phyloP scores from a whole-genome alignment of 352 stramenopile genomes.

The Lagenidium giganteum region DNA sequence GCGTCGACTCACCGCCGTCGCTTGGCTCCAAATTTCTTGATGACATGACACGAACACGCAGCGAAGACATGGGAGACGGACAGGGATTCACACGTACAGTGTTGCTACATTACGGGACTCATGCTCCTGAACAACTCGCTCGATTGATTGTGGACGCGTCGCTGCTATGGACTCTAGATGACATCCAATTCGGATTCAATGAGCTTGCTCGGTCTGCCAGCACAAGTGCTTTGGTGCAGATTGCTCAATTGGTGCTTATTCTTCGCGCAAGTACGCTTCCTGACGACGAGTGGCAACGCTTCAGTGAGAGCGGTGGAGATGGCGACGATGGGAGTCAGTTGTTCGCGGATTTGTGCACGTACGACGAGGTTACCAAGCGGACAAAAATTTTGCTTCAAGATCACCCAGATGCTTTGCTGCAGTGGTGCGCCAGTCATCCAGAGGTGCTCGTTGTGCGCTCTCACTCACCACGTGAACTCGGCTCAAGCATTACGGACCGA shows the following conservation, averaged over 20 bases:
- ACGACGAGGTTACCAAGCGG: constrained; percentile 30
- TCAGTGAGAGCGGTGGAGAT: constrained; percentile 4
- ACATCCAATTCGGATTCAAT: constrained; percentile 62
- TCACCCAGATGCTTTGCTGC: constrained; percentile 41
- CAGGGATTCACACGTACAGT: constrained; percentile 56
- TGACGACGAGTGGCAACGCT: constrained; percentile 21
- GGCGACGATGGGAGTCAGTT: no score
- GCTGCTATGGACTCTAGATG: constrained; percentile 61
- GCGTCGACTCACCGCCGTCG: constrained; percentile 17
- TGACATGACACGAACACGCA: no score
- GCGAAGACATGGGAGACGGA: no score
- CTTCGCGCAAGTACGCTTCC: constrained; percentile 32
- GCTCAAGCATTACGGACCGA: constrained; percentile 3
- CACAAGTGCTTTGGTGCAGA: constrained; percentile 44
- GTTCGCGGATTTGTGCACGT: constrained; percentile 25
- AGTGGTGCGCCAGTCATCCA: constrained; percentile 53
- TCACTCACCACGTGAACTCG: background rate
- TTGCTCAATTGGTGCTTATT: constrained; percentile 62
- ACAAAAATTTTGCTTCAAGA: constrained; percentile 32
- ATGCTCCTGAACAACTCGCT: constrained; percentile 70
- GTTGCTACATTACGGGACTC: constrained; percentile 64
- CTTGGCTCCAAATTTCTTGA: no score
- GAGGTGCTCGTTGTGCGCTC: constrained; percentile 41
- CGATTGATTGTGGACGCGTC: constrained; percentile 67
- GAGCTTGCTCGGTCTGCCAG: constrained; percentile 42